Base-by-base conservation (phyloP, 805 yeast genomes). In the Zygoascus tannicola region DNA sequence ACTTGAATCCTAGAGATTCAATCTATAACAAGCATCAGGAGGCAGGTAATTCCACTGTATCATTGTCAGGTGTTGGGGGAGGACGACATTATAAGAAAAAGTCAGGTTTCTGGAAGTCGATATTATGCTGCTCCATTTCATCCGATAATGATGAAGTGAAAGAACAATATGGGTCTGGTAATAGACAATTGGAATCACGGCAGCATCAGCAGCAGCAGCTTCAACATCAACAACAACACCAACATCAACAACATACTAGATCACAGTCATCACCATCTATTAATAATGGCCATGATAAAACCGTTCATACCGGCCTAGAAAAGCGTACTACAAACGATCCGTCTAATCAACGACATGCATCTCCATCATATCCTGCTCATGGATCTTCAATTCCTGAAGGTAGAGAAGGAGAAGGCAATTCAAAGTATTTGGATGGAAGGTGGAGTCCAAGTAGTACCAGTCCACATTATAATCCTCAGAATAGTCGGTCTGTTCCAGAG, bases 401-500 rank as follows among this genome's bases (percentile, higher is more conserved):
- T 20, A 23, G 20, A 4, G 32, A 37, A 4, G 40, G 32, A 7
- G 18, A 26, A 14, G 40, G 32, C 22, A 21, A 23, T 7, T 37
- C 40, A 15, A 23, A 32, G 32, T 26, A 22, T 22, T 23, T 23
- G 8, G 40, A 37, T 23, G 40, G 40, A 14, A 3, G 40, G 7
- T 37, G 40, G 40, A 37, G 40, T 19, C 40, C 40, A 3, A 21
- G 30, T 23, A 26, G 16, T 22, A 37, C 32, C 10, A 26, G 12
- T 26, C 10, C 30, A 8, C 30, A 26, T 8, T 26, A 26, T 26
- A 26, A 26, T 12, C 30, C 30, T 26, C 30, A 12, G 10, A 26
- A 8, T 26, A 12, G 30, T 12, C 30, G 12, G 30, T 26, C 30
- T 12, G 30, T 26, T n/a, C n/a, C n/a, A n/a, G n/a, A n/a, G n/a